These are phyloP conservation scores for Panicum virgatum DNA, from an alignment of 202 grass and related monocot genomes.

Conservation along the genomic window DNA sequence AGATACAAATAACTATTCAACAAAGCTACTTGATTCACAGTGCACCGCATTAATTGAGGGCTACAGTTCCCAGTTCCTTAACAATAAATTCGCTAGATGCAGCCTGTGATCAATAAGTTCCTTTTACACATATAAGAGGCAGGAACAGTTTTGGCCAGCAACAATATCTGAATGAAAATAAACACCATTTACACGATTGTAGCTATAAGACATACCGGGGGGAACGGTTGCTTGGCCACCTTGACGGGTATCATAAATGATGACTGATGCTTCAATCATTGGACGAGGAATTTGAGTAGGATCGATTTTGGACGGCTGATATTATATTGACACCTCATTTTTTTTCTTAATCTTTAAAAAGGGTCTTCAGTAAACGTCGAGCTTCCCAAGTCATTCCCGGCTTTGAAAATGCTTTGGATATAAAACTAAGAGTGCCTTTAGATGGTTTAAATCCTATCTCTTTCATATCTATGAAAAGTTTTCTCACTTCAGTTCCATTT, in stretches of 20 bases:
- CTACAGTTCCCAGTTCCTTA: conserved; percentile 90
- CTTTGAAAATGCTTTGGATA: conserved; percentile 79
- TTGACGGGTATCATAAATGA: conserved; percentile 84
- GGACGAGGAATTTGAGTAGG: conserved; percentile 95
- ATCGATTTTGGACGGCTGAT: conserved; percentile 79
- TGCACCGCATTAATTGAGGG: conserved; percentile 83
- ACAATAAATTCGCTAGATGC: conserved; percentile 77
- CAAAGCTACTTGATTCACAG: conserved; percentile 71
- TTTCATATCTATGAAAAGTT: conserved; percentile 83
- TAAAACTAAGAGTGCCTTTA: conserved; percentile 61
- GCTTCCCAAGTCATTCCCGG: conserved; percentile 56
- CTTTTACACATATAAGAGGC: neutral
- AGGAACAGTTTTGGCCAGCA: neutral
- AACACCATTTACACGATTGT: neutral
- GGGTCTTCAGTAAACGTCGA: conserved; percentile 57
- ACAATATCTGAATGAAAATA: conserved; percentile 18
- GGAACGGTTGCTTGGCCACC: conserved; percentile 78
- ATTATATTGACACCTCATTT: conserved; percentile 27
- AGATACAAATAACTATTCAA: neutral
- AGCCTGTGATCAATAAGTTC: conserved; percentile 53
- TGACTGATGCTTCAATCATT: conserved; percentile 60
- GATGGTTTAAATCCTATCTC: conserved; percentile 67
- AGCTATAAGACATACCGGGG: conserved; percentile 65
- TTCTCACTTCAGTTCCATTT: conserved; percentile 72
- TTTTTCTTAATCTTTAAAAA: conserved; percentile 53